Conservation (phyloP, 1,284 basidiomycete genomes). For the Puccinia hordei region DNA sequence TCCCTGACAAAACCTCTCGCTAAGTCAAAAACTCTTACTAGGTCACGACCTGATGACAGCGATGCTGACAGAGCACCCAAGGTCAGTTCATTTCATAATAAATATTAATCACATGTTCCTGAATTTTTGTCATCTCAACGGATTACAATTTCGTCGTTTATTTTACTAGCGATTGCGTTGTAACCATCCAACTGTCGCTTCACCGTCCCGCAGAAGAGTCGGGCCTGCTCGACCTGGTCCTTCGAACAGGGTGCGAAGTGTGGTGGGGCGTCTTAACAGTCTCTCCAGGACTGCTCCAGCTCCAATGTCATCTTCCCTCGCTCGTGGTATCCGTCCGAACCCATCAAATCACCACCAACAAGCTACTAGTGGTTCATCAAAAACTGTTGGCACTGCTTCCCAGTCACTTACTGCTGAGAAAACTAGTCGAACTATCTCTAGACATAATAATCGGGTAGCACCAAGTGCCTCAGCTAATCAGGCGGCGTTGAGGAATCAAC, state of each 20-base stretch:
- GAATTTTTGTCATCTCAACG: not conserved
- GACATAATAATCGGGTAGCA: not conserved
- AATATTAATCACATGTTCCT: not conserved
- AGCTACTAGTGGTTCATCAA: not conserved
- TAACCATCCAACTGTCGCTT: constrained; percentile 10
- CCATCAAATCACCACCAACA: not conserved
- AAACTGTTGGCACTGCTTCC: not conserved
- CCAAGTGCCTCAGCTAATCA: constrained; percentile 3
- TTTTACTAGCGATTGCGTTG: constrained; percentile 11
- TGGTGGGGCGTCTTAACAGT: constrained; percentile 31
- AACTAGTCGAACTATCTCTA: not conserved
- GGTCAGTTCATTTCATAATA: constrained; percentile 16
- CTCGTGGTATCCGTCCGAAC: constrained; percentile 16
- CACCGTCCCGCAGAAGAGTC: constrained; percentile 19
- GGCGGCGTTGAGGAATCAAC: constrained; percentile 8
- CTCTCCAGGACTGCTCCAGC: constrained; percentile 12
- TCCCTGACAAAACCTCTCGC: not conserved
- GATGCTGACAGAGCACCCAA: constrained; percentile 40
- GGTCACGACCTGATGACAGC: constrained; percentile 8
- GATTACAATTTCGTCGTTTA: not conserved
- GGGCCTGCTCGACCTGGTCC: constrained; percentile 7
- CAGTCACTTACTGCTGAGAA: constrained; percentile 2
- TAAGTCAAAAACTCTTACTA: constrained; percentile 19
- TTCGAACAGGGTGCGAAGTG: constrained; percentile 17
- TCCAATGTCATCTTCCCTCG: constrained; percentile 1